Percentiles rank a stretch among this genome's conserved stretches.
Evolutionary conservation across 805 yeast species (phyloP).

Genomic region (Lachancea fermentati): DNA sequence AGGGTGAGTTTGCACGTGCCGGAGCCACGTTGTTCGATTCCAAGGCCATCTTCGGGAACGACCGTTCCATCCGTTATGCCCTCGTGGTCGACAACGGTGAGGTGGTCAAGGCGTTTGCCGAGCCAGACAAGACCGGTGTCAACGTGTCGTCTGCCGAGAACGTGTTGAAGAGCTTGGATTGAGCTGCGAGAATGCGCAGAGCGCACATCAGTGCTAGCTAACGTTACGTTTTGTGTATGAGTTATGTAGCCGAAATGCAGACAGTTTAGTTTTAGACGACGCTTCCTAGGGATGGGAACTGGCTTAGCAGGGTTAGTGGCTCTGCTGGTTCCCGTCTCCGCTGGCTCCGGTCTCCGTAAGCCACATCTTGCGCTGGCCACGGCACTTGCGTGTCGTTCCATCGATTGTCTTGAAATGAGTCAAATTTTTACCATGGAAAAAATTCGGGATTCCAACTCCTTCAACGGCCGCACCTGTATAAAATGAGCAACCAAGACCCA

Average conservation of each 20-base stretch:
- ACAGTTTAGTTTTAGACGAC: no score
- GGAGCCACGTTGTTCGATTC: slow-evolving; percentile 74
- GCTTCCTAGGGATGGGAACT: no score
- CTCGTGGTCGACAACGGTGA: slow-evolving; percentile 69
- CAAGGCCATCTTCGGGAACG: slow-evolving; percentile 65
- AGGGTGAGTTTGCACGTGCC: slow-evolving; percentile 61
- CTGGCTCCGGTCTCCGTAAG: no score
- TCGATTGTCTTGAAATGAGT: no score
- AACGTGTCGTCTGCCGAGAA: slow-evolving; percentile 41
- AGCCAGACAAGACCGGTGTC: slow-evolving; percentile 76
- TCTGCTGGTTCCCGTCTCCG: no score
- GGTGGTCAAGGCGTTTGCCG: slow-evolving; percentile 61
- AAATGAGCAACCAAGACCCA: no score
- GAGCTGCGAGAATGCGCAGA: slow-evolving; percentile 2
- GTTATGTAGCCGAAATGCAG: neutral
- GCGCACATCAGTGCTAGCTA: neutral
- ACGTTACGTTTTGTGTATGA: neutral
- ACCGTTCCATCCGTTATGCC: slow-evolving; percentile 71
- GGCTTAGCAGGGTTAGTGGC: no score
- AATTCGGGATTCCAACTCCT: no score
- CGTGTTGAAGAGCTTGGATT: slow-evolving; percentile 25
- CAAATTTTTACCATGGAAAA: no score
- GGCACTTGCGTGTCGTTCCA: no score
- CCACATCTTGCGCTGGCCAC: no score
- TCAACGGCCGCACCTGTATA: no score